Evolutionary conservation across 495 filamentous ascomycete genomes (phyloP).

Genomic region (Letharia lupina): DNA sequence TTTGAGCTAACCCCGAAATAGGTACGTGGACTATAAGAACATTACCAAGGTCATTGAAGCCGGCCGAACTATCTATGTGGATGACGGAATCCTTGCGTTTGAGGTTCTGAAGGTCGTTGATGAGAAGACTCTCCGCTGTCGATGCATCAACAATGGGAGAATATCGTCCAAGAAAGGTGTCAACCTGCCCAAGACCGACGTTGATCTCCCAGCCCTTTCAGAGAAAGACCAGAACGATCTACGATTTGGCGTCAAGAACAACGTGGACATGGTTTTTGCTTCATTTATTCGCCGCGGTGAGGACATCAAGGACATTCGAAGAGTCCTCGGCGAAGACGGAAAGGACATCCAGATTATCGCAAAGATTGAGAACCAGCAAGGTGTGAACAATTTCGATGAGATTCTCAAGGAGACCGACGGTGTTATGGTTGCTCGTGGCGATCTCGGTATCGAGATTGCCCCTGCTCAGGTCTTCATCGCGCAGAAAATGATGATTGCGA

Average conservation of each 20-base stretch:
- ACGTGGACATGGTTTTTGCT: slow-evolving; percentile 97
- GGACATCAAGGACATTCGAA: slow-evolving; percentile 86
- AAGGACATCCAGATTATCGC: slow-evolving; percentile 98
- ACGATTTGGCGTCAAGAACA: slow-evolving; percentile 92
- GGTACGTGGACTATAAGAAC: slow-evolving; percentile 99
- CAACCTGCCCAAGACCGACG: slow-evolving; percentile 96
- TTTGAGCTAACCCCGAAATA: slow-evolving; percentile 30
- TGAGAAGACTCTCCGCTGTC: slow-evolving; percentile 73
- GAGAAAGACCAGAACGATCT: slow-evolving; percentile 95
- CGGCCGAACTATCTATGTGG: slow-evolving; percentile 96
- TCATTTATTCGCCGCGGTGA: slow-evolving; percentile 92
- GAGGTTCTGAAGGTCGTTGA: slow-evolving; percentile 83
- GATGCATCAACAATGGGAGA: slow-evolving; percentile 91
- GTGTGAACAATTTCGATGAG: slow-evolving; percentile 97
- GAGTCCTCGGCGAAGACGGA: slow-evolving; percentile 84
- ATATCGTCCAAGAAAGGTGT: slow-evolving; percentile 98
- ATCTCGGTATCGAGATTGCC: slow-evolving; percentile 96
- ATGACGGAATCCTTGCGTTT: slow-evolving; percentile 94
- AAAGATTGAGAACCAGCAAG: slow-evolving; percentile 99
- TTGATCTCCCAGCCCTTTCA: slow-evolving; percentile 95
- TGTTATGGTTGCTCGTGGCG: slow-evolving; percentile 99
- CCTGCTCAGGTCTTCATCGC: slow-evolving; percentile 97
- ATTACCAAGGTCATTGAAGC: slow-evolving; percentile 93
- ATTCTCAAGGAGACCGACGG: slow-evolving; percentile 94
- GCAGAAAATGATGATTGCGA: slow-evolving; percentile 99